Evolutionary conservation across 2,329 filamentous ascomycete genomes (phyloP).

Genomic region (Ascochyta fabae): DNA sequence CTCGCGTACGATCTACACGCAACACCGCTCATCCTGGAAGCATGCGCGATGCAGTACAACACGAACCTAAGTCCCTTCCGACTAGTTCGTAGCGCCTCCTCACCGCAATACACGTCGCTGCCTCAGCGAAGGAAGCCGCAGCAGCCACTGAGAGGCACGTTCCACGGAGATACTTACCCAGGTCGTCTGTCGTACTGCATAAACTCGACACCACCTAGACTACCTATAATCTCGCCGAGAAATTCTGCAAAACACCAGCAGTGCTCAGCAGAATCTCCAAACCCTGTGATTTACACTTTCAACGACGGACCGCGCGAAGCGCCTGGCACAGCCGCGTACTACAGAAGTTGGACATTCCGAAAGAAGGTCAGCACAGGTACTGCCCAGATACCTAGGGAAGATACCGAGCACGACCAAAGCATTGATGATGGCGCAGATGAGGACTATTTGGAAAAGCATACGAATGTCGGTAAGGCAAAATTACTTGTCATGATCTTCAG

Average conservation of each 20-base stretch:
- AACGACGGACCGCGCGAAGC: not conserved
- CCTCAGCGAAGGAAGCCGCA: not conserved
- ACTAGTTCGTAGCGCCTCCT: not conserved
- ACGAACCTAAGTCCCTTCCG: not conserved
- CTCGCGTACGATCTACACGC: too few species aligned
- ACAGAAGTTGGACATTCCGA: slow-evolving; percentile 16
- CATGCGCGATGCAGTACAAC: not conserved
- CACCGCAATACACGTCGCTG: not conserved
- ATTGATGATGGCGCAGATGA: not conserved
- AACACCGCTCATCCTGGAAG: not conserved
- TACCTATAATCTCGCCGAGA: not conserved
- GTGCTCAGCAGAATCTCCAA: too few species aligned
- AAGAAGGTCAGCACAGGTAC: not conserved
- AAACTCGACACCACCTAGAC: not conserved
- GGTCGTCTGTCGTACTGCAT: not conserved
- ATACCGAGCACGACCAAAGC: not conserved
- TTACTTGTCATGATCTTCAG: slow-evolving; percentile 14
- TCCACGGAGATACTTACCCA: not conserved
- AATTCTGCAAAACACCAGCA: not conserved
- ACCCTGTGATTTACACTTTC: not conserved
- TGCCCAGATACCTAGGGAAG: not conserved
- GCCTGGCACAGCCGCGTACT: slow-evolving; percentile 17
- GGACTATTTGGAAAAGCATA: not conserved
- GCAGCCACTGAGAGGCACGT: not conserved
- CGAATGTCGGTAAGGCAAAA: not conserved